Percentiles rank a stretch among this genome's conserved stretches.
phyloP scores from a whole-genome alignment of 2,329 filamentous ascomycete species.

The Penicillium glabrum region DNA sequence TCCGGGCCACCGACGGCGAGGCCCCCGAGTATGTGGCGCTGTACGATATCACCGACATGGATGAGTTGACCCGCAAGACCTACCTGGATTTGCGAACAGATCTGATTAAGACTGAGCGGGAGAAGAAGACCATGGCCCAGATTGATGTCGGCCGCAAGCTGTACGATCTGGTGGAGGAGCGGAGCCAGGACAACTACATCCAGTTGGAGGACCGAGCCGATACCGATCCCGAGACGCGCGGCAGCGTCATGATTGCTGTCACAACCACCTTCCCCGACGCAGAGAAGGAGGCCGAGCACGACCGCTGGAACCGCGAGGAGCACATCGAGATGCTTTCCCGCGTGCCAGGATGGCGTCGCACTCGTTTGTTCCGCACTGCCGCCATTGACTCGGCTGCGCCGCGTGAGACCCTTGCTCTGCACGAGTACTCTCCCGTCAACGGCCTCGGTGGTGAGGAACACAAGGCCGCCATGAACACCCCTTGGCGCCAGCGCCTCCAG shows the following conservation, averaged over 20 bases:
- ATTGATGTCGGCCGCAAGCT: constrained; percentile 70
- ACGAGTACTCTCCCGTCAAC: constrained; percentile 70
- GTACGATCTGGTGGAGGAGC: constrained; percentile 64
- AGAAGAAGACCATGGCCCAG: constrained; percentile 62
- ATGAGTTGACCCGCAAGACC: constrained; percentile 62
- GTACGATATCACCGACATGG: constrained; percentile 79
- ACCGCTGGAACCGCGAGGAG: constrained; percentile 73
- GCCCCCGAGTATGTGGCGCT: constrained; percentile 72
- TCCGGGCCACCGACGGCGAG: constrained; percentile 63
- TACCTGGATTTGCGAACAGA: constrained; percentile 58
- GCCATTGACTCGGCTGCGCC: constrained; percentile 58
- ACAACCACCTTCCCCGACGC: constrained; percentile 60
- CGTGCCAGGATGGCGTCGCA: constrained; percentile 76
- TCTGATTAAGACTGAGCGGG: constrained; percentile 57
- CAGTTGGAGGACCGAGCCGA: constrained; percentile 62
- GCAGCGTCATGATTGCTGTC: constrained; percentile 63
- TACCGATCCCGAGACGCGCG: constrained; percentile 53
- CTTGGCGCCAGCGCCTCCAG: constrained; percentile 61
- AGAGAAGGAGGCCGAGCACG: constrained; percentile 53
- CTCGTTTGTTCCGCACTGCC: constrained; percentile 68
- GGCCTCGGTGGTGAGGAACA: constrained; percentile 66
- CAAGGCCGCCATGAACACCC: constrained; percentile 62
- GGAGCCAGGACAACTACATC: constrained; percentile 57
- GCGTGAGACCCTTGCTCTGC: constrained; percentile 64
- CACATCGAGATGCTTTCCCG: constrained; percentile 70